Base-by-base conservation (phyloP, 2,329 filamentous ascomycete species). In the Xylariaceae sp. region DNA sequence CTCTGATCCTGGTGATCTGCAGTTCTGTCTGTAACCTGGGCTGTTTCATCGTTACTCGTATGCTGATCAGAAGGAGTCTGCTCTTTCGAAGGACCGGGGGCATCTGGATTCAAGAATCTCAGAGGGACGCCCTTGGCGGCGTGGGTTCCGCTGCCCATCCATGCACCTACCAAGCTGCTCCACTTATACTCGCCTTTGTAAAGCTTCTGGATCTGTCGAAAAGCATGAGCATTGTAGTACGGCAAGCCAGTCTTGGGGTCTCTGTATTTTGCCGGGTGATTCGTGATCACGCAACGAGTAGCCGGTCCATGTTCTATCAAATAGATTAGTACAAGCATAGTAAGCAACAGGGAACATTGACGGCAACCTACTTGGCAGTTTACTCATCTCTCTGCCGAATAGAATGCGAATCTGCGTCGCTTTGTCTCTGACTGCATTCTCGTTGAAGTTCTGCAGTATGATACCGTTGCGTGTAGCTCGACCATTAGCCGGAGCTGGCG, bases 211-310 rank as follows among this genome's bases (percentile, higher is more conserved):
- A 97, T 88, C 72, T 95, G 87, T 67, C 85, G 85, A 75, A 92
- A 97, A 0, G 92, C 92, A 63, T 87, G 83, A 49, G 85, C 78
- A 71, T 93, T 93, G 64, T 85, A 82, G 74, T 93, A 99, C 0
- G 87, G 85, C 13, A 97, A 80, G 0, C 90, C 89, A 0, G 93
- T 97, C 66, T 84, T 82, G 0, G 92, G 90, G 72, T 99, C 94
- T 23, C 87, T 84, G 73, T 95, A 97, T 57, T 85, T 85, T 10
- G 93, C 94, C 3, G 87, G 84, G 56, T 87, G 83, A 68, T 88
- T 88, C 1, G 91, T 97, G 70, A 97, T 92, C 53, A 87, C 88
- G 73, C 94, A 99, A 37, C 87, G 78, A 13, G 82, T 76, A 1
- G 74, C 70, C 11, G 80, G 76, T 2, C 79, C 71, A 15, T 80